Evolutionary conservation across 202 grass and related monocot genomes (phyloP), one percentile per base, ranked within the genome.

Genomic region (Dendrocalamus latiflorus): DNA sequence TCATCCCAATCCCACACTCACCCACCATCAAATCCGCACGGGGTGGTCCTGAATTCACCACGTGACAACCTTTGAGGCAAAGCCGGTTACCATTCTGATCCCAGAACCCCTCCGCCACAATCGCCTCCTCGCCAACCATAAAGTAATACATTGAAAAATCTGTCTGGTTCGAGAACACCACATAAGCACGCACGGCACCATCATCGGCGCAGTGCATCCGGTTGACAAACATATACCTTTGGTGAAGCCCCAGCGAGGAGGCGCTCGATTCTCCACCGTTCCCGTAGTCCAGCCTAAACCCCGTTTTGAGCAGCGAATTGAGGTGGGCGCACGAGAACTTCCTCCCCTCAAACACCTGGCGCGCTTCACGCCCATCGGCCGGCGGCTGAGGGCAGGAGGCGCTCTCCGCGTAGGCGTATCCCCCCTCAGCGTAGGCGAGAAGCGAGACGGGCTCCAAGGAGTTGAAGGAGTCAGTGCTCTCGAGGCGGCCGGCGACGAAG

Each of bases 101-200:
- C 95, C 95, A 98, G 72, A 88, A 93, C 43, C 95, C 95, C 83
- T 98, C 95, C 2, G 47, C 80, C 21, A 91, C 92, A 11, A 88
- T 60, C 0, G 84, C 84, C 77, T 89, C 86, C 67, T 89, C 82
- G 3, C 77, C 81, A 10, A 87, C 74, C 63, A 76, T 70, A 14
- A 87, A 86, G 61, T 80, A 78, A 15, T 65, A 64, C 17, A 55
- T 74, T 1, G 45, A 81, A 10, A 38, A 56, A 60, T 77, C 77
- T 0, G 74, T 89, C 61, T 68, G 38, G 36, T 98, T 89, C 0
- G 85, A 62, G 82, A 98, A 91, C 22, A 51, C 79, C 26, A 95
- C 59, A 61, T 86, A 91, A 45, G 85, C 67, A 16, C 86, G 90
- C 38, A 95, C 58, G 0, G 73, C 86, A 0, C 91, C 92, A 25